A percentile compares a stretch with the other conserved stretches of the same genome.
phyloP scores from a whole-genome alignment of 2,329 filamentous ascomycete genomes.

The Neofusicoccum kwambonambiense region DNA sequence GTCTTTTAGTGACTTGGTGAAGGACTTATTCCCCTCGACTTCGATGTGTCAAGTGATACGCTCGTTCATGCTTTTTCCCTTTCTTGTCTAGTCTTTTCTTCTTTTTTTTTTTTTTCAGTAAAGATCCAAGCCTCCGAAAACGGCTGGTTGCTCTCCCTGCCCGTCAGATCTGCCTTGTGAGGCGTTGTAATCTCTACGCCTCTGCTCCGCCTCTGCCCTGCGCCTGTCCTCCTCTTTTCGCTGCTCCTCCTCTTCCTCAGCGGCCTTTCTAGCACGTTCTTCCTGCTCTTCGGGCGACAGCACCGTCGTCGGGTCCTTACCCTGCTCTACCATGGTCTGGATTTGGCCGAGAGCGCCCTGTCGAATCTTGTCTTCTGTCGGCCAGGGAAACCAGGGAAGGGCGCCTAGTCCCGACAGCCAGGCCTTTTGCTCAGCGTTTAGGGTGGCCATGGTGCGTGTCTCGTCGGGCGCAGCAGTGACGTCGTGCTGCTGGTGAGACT shows the following conservation, averaged over 20 bases:
- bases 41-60: too few relatives aligned
- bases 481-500: conserved; percentile 19
- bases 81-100: too few relatives aligned
- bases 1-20: too few relatives aligned
- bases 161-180: neutral
- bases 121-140: conserved; percentile 16
- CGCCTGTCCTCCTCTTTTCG: conserved; percentile 41
- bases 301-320: conserved; percentile 56
- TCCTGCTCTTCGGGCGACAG: conserved; percentile 44
- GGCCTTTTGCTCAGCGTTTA: conserved; percentile 33
- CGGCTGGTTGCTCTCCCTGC: conserved; percentile 8
- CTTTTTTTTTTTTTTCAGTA: neutral
- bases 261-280: conserved; percentile 9
- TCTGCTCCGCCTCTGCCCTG: conserved; percentile 35
- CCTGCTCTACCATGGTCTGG: conserved; percentile 61
- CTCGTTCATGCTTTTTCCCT: too few relatives aligned
- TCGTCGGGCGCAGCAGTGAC: conserved; percentile 28
- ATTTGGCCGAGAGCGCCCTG: conserved; percentile 63
- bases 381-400: conserved; percentile 73
- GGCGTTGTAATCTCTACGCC: conserved; percentile 5
- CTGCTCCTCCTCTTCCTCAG: conserved; percentile 30
- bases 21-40: too few relatives aligned
- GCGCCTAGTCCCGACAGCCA: conserved; percentile 52
- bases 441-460: conserved; percentile 26
- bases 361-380: conserved; percentile 66